These are phyloP conservation scores for Juglanconis juglandina DNA, from an alignment of 2,329 filamentous ascomycete species.

Conservation along the genomic window DNA sequence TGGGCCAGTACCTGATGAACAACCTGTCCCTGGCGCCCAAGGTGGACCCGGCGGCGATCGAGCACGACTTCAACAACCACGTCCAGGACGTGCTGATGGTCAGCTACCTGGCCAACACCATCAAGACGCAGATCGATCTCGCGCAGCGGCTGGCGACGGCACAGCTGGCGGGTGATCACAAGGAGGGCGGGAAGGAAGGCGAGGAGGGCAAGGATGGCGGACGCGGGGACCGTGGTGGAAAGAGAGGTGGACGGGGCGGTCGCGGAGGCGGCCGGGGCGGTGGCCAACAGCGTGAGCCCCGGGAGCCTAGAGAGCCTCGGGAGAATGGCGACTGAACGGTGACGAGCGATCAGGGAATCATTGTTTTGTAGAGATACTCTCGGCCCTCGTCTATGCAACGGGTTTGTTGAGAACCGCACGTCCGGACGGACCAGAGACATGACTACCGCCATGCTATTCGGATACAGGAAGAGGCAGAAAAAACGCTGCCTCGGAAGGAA, in stretches of 20 bases:
- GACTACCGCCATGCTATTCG: background rate
- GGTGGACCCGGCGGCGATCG: conserved; percentile 85
- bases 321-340: conserved; percentile 33
- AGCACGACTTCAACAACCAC: conserved; percentile 99
- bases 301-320: conserved; percentile 49
- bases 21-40: conserved; percentile 90
- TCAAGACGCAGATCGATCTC: conserved; percentile 97
- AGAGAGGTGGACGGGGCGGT: conserved; percentile 39
- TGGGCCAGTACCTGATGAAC: conserved; percentile 95
- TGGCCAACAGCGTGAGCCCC: conserved; percentile 44
- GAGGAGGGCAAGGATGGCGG: conserved; percentile 44
- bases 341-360: conserved; percentile 21
- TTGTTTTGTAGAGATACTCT: conserved; percentile 1
- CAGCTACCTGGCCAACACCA: conserved; percentile 96
- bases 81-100: conserved; percentile 98
- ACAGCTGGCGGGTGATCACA: conserved; percentile 52
- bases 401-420: conserved; percentile 22
- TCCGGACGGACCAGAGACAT: background rate
- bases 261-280: conserved; percentile 43
- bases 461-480: background rate
- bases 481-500: conserved; percentile 11
- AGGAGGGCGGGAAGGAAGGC: conserved; percentile 38
- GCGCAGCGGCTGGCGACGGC: conserved; percentile 91
- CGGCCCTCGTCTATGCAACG: background rate
- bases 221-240: conserved; percentile 40